A percentile compares a stretch with the other conserved stretches of the same genome.
These are phyloP conservation scores for Anthoceros angustus DNA, from an alignment of 225 moss, liverwort and hornwort genomes.

Conservation along the genomic window DNA sequence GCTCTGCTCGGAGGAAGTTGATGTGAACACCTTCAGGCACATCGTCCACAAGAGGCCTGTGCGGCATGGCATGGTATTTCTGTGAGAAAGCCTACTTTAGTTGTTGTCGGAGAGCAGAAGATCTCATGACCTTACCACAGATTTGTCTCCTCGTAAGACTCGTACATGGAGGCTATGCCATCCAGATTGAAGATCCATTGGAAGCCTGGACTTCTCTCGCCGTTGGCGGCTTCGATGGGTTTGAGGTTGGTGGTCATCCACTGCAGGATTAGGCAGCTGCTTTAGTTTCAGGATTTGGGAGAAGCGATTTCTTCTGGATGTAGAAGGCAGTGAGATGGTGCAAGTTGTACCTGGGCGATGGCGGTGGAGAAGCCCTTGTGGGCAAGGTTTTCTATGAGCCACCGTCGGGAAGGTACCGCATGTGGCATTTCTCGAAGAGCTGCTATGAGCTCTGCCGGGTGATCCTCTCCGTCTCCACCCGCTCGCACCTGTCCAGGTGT, in stretches of 20 bases:
- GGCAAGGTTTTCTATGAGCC: constrained; percentile 50
- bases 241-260: constrained; percentile 97
- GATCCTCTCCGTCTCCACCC: constrained; percentile 86
- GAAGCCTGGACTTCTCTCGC: constrained; percentile 22
- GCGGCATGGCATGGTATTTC: constrained; percentile 7
- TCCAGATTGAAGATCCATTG: constrained; percentile 76
- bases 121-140: constrained; percentile 38
- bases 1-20: constrained; percentile 70
- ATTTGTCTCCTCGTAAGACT: constrained; percentile 73
- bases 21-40: constrained; percentile 86
- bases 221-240: constrained; percentile 13
- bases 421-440: constrained; percentile 60
- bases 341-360: constrained; percentile 50
- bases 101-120: not conserved
- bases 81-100: not conserved
- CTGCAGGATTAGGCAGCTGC: constrained; percentile 15
- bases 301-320: too few relatives aligned
- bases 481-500: constrained; percentile 85
- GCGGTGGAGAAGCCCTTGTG: constrained; percentile 65
- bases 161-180: constrained; percentile 74
- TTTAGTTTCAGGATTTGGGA: too few relatives aligned
- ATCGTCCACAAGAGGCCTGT: constrained; percentile 78
- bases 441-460: constrained; percentile 64
- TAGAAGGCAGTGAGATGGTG: not conserved
- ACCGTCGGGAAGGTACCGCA: constrained; percentile 48